Evolutionary conservation across 257 asterid species (phyloP), one percentile per base, ranked within the genome.

Genomic region (Coffea canephora): DNA sequence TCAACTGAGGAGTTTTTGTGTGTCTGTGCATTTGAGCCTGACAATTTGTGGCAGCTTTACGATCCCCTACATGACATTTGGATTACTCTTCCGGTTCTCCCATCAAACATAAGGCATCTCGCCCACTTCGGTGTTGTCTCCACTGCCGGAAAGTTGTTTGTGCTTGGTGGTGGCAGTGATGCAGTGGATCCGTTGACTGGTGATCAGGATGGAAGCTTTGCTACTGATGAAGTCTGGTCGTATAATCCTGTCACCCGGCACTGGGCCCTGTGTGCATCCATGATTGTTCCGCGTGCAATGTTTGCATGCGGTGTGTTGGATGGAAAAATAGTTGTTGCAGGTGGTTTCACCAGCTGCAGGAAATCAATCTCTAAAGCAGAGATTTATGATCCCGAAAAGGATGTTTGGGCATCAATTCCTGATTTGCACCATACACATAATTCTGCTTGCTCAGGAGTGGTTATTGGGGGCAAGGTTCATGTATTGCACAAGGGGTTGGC

Each of bases 201-300:
- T 52, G 99, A 96, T 77, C 99, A 94, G 78, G 99, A 93, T 23
- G 99, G 99, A 43, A 91, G 96, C 57, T 96, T 96, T 76, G 97
- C 99, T 12, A 91, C 98, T 0, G 86, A 94, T 68, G 98, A 91
- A 82, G 98, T 94, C 11, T 96, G 99, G 99, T 94, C 97, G 0
- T 96, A 92, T 34, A 90, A 96, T 77, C 97, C 97, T 0, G 82
- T 92, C 12, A 79, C 79, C 54, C 84, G 97, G 78, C 83, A 49
- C 34, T 96, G 99, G 99, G 78, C 89, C 80, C 83, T 70, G 4
- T 83, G 98, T 15, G 88, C 93, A 18, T 73, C 99, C 71, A 96
- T 96, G 99, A 84, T 87, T 5, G 91, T 96, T 55, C 98, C 99
- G 2, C 97, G 98, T 2, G 97, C 98, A 76, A 96, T 94, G 99